Evolutionary conservation across 352 stramenopile species (phyloP), one percentile per base, ranked within the genome.

Genomic region (Pythium phragmiticola): DNA sequence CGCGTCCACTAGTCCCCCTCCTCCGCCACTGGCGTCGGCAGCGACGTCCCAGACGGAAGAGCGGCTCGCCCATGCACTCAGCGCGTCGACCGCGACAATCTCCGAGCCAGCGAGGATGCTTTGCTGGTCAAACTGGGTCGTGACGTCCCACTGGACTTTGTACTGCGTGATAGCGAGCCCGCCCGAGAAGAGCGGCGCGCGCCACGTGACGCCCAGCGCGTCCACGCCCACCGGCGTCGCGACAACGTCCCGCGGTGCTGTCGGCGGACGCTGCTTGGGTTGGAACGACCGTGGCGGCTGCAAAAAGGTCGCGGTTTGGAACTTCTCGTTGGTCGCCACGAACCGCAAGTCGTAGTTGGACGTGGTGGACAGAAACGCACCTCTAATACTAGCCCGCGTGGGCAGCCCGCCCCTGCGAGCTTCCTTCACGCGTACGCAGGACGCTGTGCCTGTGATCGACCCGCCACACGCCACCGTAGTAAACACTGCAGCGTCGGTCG

Each of bases 81-180:
- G 14, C 7, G 47, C 21, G 21, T 58, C 36, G 66, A 46, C 43
- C 0, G 49, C 26, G 11, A 92, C 65, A 4, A 77, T 60, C 4
- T 76, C 73, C 0, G 76, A 86, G 2, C 78, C 84, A 2, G 82
- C 59, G 23, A 80, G 87, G 23, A 88, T 74, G 28, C 74, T 88
- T 63, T 89, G 77, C 54, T 82, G 71, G 36, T 94, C 81, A 68
- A 98, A 98, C 34, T 72, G 78, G 11, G 76, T 66, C 42, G 84
- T 92, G 19, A 84, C 77, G 56, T 98, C 94, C 93, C 94, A 98
- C 71, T 98, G 88, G 8, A 99, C 68, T 28, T 87, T 90, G 76
- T 98, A 99, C 54, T 96, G 80, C n/a, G 82, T 78, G 16, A 98
- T 70, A 7, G 42, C 48, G n/a, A 83, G 64, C 0, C 93, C 95